These are phyloP conservation scores for Cicer chorassanicum DNA, from an alignment of 306 rosid species.

Conservation along the genomic window DNA sequence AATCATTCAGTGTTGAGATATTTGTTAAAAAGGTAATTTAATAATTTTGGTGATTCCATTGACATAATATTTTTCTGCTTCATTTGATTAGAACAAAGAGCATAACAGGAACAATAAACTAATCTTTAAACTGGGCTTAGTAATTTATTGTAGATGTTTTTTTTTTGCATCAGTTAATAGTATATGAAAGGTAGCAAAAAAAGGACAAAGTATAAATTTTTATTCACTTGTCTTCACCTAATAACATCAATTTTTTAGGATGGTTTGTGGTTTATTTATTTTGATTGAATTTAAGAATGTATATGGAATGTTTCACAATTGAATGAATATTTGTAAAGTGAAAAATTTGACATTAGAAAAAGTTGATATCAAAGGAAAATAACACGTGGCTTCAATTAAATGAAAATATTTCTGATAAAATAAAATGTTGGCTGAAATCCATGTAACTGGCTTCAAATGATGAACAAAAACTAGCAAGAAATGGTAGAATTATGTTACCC, in stretches of 20 bases:
- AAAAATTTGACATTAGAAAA: conserved; percentile 22
- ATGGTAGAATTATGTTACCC: conserved; percentile 21
- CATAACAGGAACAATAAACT: conserved; percentile 24
- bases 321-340: background rate
- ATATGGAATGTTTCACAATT: background rate
- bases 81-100: conserved; percentile 25
- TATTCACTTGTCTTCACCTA: background rate
- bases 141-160: conserved; percentile 4
- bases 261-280: background rate
- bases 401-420: conserved; percentile 23
- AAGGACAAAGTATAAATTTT: background rate
- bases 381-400: background rate
- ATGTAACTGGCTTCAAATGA: conserved; percentile 20
- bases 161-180: conserved; percentile 2
- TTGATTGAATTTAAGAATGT: background rate
- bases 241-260: background rate
- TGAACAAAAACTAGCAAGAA: conserved; percentile 29
- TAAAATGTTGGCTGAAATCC: conserved; percentile 36
- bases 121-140: conserved; percentile 36
- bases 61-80: conserved; percentile 23
- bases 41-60: conserved; percentile 9
- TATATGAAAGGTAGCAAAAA: conserved; percentile 29
- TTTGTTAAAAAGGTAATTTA: conserved; percentile 75
- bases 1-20: conserved; percentile 63
- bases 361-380: conserved; percentile 24